Conservation (phyloP, 1,139 yeast genomes). For the Hanseniaspora uvarum region DNA sequence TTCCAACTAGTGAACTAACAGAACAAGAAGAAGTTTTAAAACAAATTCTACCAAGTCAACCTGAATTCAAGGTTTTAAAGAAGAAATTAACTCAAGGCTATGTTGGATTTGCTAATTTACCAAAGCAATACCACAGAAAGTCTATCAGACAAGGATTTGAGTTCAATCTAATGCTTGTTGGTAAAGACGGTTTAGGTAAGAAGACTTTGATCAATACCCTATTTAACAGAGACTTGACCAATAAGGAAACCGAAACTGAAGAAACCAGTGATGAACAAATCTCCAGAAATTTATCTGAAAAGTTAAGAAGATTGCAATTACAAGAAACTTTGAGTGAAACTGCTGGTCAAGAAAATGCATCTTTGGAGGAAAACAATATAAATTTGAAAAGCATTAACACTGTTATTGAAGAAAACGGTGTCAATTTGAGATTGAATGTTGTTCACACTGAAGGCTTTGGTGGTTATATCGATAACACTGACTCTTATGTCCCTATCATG, state of each 20-base stretch:
- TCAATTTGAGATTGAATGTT: constrained; percentile 71
- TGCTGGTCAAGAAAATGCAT: constrained; percentile 12
- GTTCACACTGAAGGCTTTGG: constrained; percentile 94
- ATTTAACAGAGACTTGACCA: constrained; percentile 65
- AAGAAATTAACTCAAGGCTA: constrained; percentile 71
- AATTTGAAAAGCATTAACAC: constrained; percentile 58
- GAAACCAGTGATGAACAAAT: constrained; percentile 22
- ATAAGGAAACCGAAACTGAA: constrained; percentile 18
- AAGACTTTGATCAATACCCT: constrained; percentile 84
- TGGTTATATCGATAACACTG: constrained; percentile 75
- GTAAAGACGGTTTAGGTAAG: constrained; percentile 90
- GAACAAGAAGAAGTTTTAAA: neutral
- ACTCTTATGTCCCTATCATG: constrained; percentile 88
- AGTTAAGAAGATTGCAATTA: constrained; percentile 18
- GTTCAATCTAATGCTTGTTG: constrained; percentile 80
- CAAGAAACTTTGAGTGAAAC: constrained; percentile 22
- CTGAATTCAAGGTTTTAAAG: constrained; percentile 48
- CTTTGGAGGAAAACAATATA: constrained; percentile 39
- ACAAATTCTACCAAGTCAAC: constrained; percentile 29
- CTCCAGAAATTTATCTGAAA: constrained; percentile 22
- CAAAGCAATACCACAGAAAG: constrained; percentile 98
- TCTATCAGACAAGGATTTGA: constrained; percentile 89
- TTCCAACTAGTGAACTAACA: neutral
- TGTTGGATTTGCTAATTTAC: constrained; percentile 96
- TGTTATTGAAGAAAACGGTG: constrained; percentile 87